Conservation (phyloP, 2,329 filamentous ascomycete genomes). For the Botryosphaeria agaves region DNA sequence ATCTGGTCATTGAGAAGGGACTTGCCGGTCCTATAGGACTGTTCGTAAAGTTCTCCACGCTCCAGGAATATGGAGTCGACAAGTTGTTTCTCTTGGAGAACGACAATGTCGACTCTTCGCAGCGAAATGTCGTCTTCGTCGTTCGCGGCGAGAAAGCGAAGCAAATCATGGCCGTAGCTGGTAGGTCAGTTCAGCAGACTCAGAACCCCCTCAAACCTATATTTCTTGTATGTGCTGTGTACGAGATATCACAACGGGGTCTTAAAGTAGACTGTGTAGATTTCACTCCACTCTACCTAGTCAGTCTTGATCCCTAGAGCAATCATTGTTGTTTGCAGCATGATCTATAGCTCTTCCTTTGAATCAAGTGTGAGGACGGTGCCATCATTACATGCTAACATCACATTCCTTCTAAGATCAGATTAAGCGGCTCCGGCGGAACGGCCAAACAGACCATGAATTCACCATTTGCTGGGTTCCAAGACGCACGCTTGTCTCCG, state of each 20-base stretch:
- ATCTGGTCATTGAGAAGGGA: conserved; percentile 80
- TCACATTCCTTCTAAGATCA: conserved; percentile 49
- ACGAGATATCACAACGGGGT: too few relatives aligned
- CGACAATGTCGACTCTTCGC: conserved; percentile 81
- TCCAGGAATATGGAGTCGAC: conserved; percentile 95
- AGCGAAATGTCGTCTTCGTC: conserved; percentile 89
- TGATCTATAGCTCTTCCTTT: conserved; percentile 2
- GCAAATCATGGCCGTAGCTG: conserved; percentile 72
- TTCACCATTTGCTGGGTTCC: conserved; percentile 96
- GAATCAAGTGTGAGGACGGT: conserved; percentile 2
- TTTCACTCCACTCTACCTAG: conserved; percentile 34
- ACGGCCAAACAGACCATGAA: conserved; percentile 81
- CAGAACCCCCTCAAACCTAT: too few relatives aligned
- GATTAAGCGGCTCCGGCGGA: conserved; percentile 75
- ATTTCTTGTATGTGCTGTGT: too few relatives aligned
- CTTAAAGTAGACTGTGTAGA: conserved; percentile 45
- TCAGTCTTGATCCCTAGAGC: conserved; percentile 40
- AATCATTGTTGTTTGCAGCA: conserved; percentile 5
- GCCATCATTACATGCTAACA: conserved; percentile 30
- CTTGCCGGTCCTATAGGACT: conserved; percentile 79
- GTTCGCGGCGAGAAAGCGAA: conserved; percentile 76
- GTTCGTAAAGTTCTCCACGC: conserved; percentile 85
- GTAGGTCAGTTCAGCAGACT: conserved; percentile 39
- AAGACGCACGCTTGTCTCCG: conserved; percentile 75
- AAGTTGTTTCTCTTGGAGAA: conserved; percentile 97